Evolutionary conservation across 2,329 filamentous ascomycete species (phyloP).

Genomic region (Didymella lethalis): DNA sequence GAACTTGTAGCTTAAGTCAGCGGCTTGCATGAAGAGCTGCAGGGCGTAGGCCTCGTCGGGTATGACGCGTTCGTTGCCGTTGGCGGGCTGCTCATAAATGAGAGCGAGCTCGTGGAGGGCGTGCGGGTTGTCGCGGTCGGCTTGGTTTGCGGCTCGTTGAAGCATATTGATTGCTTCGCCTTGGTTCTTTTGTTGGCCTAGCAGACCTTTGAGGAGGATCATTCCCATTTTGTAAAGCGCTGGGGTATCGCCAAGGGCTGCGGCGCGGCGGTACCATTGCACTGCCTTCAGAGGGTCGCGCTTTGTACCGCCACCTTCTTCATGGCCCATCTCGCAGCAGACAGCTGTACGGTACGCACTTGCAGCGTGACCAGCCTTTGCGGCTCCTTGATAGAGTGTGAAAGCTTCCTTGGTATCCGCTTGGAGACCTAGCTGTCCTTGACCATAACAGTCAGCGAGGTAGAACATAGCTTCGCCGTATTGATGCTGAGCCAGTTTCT

Average conservation of each 20-base stretch:
- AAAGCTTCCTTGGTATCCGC: conserved; percentile 92
- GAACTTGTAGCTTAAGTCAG: conserved; percentile 91
- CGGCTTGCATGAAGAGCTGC: conserved; percentile 84
- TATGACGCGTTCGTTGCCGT: conserved; percentile 70
- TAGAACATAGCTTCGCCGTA: conserved; percentile 93
- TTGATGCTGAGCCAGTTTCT: conserved; percentile 78
- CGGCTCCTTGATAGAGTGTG: conserved; percentile 88
- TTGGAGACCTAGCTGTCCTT: conserved; percentile 79
- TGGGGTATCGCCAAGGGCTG: conserved; percentile 85
- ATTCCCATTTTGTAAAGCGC: conserved; percentile 99
- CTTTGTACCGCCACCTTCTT: conserved; percentile 91
- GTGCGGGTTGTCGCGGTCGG: conserved; percentile 90
- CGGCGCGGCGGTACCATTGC: conserved; percentile 96
- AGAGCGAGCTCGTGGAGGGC: conserved; percentile 85
- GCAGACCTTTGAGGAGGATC: conserved; percentile 89
- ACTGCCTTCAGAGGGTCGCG: conserved; percentile 93
- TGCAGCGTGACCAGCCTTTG: conserved; percentile 84
- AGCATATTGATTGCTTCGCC: conserved; percentile 91
- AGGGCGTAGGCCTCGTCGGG: conserved; percentile 83
- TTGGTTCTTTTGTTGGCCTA: conserved; percentile 85
- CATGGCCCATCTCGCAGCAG: conserved; percentile 94
- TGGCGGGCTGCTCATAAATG: conserved; percentile 67
- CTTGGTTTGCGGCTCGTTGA: conserved; percentile 87
- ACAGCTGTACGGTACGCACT: conserved; percentile 95
- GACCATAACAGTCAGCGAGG: conserved; percentile 86